Evolutionary conservation across 352 stramenopile genomes (phyloP), one percentile per base, ranked within the genome.

Genomic region (Globisporangium camurandrum): DNA sequence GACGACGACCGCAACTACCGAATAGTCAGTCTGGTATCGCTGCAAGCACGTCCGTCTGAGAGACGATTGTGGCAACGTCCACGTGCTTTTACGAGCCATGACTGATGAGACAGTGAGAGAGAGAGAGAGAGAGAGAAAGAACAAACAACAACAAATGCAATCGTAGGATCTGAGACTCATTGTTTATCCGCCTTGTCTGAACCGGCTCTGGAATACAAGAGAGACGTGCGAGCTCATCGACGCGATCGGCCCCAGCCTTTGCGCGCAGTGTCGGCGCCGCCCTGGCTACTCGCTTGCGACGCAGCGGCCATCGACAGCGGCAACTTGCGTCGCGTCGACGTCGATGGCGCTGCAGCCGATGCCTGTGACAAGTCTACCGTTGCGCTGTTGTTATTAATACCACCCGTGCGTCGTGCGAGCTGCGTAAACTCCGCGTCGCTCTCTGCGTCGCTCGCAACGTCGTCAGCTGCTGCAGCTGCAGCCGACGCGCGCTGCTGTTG

Each of bases 361-460:
- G 59, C 50, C 59, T 62, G 59, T 2, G 53, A 62, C 41, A 57
- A 51, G 40, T 83, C 66, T 20, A 62, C 71, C 40, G 75, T 60
- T n/a, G 71, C 22, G n/a, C n/a, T n/a, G 43, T 12, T 68, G 31
- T 84, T 59, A 74, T 62, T 38, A 14, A 57, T 37, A 1, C 51
- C 47, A 4, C 45, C 47, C 1, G 50, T 51, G 11, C 42, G 51
- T 12, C 53, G 39, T 7, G 66, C 64, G 26, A 88, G 48, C 47
- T 83, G 51, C 20, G 69, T 81, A 36, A 90, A 90, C 48, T 86
- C 75, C 1, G 66, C 39, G 43, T 90, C 78, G 27, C 73, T 85
- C 56, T 90, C 78, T n/a, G 86, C 61, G 16, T 84, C 73, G n/a
- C n/a, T n/a, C n/a, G n/a, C n/a, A n/a, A n/a, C n/a, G 52, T 87